These are phyloP conservation scores for Phytophthora uliginosa DNA, from an alignment of 352 stramenopile genomes.

Conservation along the genomic window DNA sequence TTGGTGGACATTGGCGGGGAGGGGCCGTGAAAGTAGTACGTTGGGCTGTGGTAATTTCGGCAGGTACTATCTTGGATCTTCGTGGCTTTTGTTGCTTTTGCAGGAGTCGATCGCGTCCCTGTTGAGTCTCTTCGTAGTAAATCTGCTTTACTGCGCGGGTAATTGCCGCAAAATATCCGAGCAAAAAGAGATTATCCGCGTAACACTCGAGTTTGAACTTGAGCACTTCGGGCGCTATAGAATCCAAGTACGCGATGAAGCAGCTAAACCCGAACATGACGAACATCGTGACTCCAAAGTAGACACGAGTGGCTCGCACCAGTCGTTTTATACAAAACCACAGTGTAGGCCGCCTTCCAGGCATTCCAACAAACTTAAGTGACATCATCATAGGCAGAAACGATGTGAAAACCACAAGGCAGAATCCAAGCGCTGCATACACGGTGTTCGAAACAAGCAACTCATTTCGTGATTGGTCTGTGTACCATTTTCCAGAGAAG, in stretches of 20 bases:
- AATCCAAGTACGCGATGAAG: constrained; percentile 12
- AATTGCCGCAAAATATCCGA: constrained; percentile 4
- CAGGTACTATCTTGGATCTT: not conserved
- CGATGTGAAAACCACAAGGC: constrained; percentile 17
- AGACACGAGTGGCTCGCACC: not conserved
- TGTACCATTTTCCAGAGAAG: constrained; percentile 23
- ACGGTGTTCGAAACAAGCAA: constrained; percentile 14
- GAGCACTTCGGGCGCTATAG: not conserved
- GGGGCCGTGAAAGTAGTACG: not conserved
- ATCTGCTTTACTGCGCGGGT: constrained; percentile 8
- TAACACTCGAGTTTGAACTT: constrained; percentile 8
- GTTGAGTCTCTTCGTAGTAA: constrained; percentile 17
- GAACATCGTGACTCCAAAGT: constrained; percentile 1
- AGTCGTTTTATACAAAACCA: constrained; percentile 21
- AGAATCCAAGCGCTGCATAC: constrained; percentile 22
- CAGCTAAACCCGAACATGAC: constrained; percentile 13
- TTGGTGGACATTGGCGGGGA: not conserved
- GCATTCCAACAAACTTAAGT: constrained; percentile 9
- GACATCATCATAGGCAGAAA: constrained; percentile 26
- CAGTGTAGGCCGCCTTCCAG: constrained; percentile 11
- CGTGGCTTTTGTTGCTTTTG: not conserved
- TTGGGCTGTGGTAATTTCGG: not conserved
- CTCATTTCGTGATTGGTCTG: constrained; percentile 15
- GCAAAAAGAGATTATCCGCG: not conserved
- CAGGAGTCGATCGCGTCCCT: not conserved